These are phyloP conservation scores for Ustilago vetiveriae DNA, from an alignment of 1,284 basidiomycete species.

Conservation along the genomic window DNA sequence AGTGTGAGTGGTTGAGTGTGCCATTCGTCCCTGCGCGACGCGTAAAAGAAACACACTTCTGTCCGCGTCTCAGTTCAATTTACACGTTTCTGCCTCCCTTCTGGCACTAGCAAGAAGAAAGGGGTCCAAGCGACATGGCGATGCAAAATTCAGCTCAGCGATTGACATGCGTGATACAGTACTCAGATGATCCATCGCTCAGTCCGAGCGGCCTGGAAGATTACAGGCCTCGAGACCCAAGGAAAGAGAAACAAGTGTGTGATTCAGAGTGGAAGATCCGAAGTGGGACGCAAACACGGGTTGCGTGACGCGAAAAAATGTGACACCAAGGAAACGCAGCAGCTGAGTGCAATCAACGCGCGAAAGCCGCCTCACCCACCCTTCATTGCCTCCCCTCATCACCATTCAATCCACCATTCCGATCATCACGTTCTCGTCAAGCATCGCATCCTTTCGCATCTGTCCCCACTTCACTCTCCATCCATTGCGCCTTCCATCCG, in stretches of 20 bases:
- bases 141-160: conserved; percentile 2
- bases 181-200: too few species aligned
- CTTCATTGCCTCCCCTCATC: neutral
- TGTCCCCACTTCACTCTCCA: neutral
- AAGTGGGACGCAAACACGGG: conserved; percentile 1
- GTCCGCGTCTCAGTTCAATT: neutral
- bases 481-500: neutral
- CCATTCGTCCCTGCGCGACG: conserved; percentile 15
- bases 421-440: neutral
- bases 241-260: too few species aligned
- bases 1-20: too few species aligned
- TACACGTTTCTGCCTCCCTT: neutral
- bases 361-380: neutral
- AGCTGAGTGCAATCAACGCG: conserved; percentile 2
- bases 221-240: too few species aligned
- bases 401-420: neutral
- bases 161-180: too few species aligned
- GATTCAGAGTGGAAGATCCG: neutral
- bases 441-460: neutral
- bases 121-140: neutral
- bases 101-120: conserved; percentile 9
- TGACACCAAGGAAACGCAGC: conserved; percentile 3
- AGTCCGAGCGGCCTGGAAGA: too few species aligned
- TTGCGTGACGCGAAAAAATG: conserved; percentile 30
- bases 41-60: conserved; percentile 16